Conservation (phyloP, 2,329 filamentous ascomycete species). For the Knufia fluminis region DNA sequence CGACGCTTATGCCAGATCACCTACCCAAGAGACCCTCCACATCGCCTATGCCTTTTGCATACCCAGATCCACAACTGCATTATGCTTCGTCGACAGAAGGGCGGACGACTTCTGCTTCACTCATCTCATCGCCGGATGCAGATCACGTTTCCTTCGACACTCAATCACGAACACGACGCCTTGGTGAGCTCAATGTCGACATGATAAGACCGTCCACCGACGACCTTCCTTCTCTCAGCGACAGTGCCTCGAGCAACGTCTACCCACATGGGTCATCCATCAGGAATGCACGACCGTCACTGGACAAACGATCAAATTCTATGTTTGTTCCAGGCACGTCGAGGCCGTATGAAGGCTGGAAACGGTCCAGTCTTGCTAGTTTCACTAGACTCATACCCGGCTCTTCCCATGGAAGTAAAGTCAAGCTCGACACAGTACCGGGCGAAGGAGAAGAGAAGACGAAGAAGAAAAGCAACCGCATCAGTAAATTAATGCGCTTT, state of each 20-base stretch:
- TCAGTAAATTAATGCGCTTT: constrained; percentile 41
- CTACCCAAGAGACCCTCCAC: constrained; percentile 34
- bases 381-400: constrained; percentile 39
- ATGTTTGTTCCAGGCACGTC: constrained; percentile 35
- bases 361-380: constrained; percentile 41
- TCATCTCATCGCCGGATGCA: constrained; percentile 38
- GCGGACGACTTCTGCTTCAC: constrained; percentile 31
- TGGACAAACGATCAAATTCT: constrained; percentile 36
- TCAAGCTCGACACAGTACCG: constrained; percentile 30
- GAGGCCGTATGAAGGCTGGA: constrained; percentile 31
- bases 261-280: constrained; percentile 36
- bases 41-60: constrained; percentile 33
- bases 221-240: constrained; percentile 42
- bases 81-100: constrained; percentile 30
- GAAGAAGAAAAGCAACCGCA: constrained; percentile 37
- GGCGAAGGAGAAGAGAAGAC: constrained; percentile 31
- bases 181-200: constrained; percentile 26
- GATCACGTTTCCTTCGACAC: constrained; percentile 34
- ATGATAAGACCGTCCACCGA: constrained; percentile 35
- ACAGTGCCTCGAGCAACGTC: constrained; percentile 40
- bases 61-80: constrained; percentile 32
- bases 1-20: constrained; percentile 13
- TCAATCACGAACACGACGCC: constrained; percentile 31
- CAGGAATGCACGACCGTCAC: constrained; percentile 32
- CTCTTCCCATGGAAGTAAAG: constrained; percentile 31